Base-by-base conservation (phyloP, 1,139 yeast genomes). In the Pichia sp. region DNA sequence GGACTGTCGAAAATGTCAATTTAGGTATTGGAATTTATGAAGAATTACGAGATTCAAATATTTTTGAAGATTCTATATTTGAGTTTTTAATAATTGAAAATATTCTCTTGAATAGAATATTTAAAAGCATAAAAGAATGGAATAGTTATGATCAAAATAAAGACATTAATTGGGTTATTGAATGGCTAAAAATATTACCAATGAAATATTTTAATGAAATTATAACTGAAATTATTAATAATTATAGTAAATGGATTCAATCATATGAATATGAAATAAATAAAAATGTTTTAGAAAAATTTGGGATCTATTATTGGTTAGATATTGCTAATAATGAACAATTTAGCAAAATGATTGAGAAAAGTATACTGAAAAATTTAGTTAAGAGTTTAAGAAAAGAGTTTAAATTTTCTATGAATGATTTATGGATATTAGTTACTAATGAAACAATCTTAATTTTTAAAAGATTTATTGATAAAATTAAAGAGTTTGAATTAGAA, bases 81-180 rank as follows among this genome's bases (percentile, higher is more conserved):
- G 40, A 49, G 28, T n/a, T n/a, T n/a, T n/a, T n/a, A n/a, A n/a
- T n/a, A n/a, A n/a, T n/a, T n/a, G n/a, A n/a, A n/a, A n/a, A n/a
- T n/a, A n/a, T n/a, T n/a, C n/a, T n/a, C n/a, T n/a, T n/a, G n/a
- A n/a, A n/a, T n/a, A n/a, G n/a, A n/a, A n/a, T n/a, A n/a, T n/a
- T n/a, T n/a, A n/a, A n/a, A n/a, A n/a, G n/a, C n/a, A n/a, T n/a
- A n/a, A n/a, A n/a, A n/a, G n/a, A n/a, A n/a, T n/a, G n/a, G n/a
- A n/a, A n/a, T n/a, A n/a, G 56, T 52, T 2, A n/a, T n/a, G n/a
- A n/a, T n/a, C n/a, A n/a, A n/a, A n/a, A n/a, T n/a, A n/a, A n/a
- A n/a, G 71, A 72, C 4, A 67, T 66, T 42, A 45, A 52, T 7
- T 72, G 76, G 75, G 51, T 73, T 1, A 62, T 67, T 45, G 77